These are phyloP conservation scores for Capsicum chinense DNA, from an alignment of 257 asterid genomes.

Conservation along the genomic window DNA sequence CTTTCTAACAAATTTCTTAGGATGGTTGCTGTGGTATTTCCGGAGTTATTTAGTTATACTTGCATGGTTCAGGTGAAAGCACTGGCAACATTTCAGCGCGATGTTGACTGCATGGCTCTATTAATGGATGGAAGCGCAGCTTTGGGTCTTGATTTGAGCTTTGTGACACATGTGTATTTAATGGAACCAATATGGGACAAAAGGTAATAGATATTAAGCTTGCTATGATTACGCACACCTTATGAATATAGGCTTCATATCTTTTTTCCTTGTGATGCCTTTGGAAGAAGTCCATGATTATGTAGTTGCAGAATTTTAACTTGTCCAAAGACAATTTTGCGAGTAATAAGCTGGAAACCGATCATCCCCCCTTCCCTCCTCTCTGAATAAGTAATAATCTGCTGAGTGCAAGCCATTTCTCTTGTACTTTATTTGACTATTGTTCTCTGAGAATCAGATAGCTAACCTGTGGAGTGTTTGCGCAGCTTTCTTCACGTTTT, in stretches of 20 bases:
- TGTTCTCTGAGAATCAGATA: background rate
- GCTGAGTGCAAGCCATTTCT: background rate
- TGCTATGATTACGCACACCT: background rate
- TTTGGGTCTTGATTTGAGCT: slow-evolving; percentile 97
- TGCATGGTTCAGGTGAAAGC: slow-evolving; percentile 70
- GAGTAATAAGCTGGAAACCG: background rate
- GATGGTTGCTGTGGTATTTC: slow-evolving; percentile 13
- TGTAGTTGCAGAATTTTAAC: background rate
- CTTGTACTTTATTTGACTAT: background rate
- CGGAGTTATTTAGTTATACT: slow-evolving; percentile 31
- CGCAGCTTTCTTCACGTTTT: slow-evolving; percentile 4
- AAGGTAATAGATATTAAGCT: slow-evolving; percentile 57
- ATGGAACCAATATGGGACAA: slow-evolving; percentile 99
- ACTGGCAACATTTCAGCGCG: slow-evolving; percentile 81
- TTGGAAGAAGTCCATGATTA: slow-evolving; percentile 10
- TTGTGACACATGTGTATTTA: slow-evolving; percentile 88
- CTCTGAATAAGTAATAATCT: background rate
- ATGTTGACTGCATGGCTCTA: slow-evolving; percentile 89
- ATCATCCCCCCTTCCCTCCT: no score
- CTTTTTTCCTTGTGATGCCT: slow-evolving; percentile 14
- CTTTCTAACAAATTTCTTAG: slow-evolving; percentile 4
- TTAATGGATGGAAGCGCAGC: slow-evolving; percentile 99
- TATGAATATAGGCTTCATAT: background rate
- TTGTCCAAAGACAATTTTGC: background rate
- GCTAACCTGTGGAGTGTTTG: slow-evolving; percentile 21